These are phyloP conservation scores for Phytopythium oedochilum DNA, from an alignment of 352 stramenopile genomes.

Conservation along the genomic window DNA sequence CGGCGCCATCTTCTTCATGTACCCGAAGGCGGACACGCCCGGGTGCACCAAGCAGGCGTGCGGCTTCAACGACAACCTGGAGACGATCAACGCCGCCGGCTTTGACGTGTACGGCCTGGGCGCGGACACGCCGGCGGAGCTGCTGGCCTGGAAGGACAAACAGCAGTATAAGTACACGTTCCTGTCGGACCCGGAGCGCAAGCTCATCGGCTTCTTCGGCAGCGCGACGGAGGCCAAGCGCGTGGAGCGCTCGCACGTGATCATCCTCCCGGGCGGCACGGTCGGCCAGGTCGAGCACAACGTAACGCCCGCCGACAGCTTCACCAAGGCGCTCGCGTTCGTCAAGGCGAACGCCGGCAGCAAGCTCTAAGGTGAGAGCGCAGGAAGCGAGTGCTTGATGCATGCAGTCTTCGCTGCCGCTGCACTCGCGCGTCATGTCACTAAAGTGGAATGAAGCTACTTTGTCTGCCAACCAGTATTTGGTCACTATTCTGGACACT, in stretches of 20 bases:
- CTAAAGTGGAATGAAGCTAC: not conserved
- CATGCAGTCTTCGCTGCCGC: too few species aligned
- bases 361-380: conserved; percentile 19
- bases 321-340: conserved; percentile 74
- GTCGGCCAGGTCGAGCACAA: conserved; percentile 70
- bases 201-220: conserved; percentile 75
- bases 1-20: conserved; percentile 87
- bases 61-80: conserved; percentile 81
- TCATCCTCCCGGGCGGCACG: conserved; percentile 69
- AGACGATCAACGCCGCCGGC: conserved; percentile 63
- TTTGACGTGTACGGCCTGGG: conserved; percentile 84
- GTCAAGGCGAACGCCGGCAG: conserved; percentile 30
- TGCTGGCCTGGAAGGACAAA: conserved; percentile 75
- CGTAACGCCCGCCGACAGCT: conserved; percentile 75
- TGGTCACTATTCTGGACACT: not conserved
- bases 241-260: conserved; percentile 82
- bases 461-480: not conserved
- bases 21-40: conserved; percentile 80
- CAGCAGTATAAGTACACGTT: conserved; percentile 80
- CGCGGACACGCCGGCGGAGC: conserved; percentile 55
- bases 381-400: not conserved
- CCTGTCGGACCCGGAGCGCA: conserved; percentile 75
- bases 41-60: conserved; percentile 82
- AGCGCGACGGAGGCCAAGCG: conserved; percentile 52
- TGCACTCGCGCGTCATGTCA: not conserved